Evolutionary conservation across 768 basidiomycete genomes (phyloP).

Genomic region (Russula griseocarnosa): DNA sequence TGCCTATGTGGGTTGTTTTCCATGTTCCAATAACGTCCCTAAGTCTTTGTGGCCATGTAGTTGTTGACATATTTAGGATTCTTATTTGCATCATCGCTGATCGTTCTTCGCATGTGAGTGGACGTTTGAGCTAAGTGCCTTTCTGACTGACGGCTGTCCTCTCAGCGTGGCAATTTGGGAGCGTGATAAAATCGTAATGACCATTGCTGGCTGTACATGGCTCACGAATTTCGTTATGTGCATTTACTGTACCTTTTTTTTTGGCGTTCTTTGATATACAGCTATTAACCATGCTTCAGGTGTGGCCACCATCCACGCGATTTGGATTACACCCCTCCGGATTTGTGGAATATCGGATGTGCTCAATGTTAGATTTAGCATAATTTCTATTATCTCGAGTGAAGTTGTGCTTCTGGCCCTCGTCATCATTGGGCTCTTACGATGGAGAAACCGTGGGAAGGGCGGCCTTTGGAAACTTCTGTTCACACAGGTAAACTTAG

Average conservation of each 20-base stretch:
- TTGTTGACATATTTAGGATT: background rate
- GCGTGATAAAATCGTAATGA: background rate
- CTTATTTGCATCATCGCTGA: background rate
- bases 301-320: background rate
- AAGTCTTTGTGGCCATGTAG: background rate
- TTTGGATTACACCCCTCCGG: background rate
- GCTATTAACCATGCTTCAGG: background rate
- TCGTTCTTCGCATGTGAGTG: background rate
- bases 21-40: background rate
- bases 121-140: background rate
- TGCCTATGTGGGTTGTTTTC: background rate
- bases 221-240: background rate
- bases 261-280: background rate
- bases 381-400: background rate
- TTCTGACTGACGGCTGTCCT: background rate
- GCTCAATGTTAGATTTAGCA: background rate
- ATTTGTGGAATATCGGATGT: background rate
- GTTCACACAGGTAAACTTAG: background rate
- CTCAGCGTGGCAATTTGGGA: background rate
- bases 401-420: background rate
- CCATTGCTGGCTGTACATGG: background rate
- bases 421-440: background rate
- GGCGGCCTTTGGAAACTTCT: conserved; percentile 3
- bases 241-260: background rate
- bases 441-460: background rate